A percentile compares a stretch with the other conserved stretches of the same genome.
Conservation (phyloP, 441 rosid genomes). For the Arabidopsis lyrata region DNA sequence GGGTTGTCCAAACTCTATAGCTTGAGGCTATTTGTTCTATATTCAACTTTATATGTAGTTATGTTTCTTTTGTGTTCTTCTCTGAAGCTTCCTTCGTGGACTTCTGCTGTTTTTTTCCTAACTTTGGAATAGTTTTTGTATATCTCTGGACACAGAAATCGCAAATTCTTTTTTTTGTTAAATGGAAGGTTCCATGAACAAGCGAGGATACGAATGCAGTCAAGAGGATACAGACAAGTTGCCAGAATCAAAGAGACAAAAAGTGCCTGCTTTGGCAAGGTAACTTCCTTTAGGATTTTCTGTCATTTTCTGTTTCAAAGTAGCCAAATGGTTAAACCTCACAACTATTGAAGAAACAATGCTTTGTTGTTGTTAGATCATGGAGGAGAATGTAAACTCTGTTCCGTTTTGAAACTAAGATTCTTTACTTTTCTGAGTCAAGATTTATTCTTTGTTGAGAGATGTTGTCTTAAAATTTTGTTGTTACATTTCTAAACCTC, state of each 20-base stretch:
- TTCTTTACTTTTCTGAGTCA: slow-evolving; percentile 16
- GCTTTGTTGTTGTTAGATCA: not conserved
- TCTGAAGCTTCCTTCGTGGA: slow-evolving; percentile 54
- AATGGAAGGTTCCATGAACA: slow-evolving; percentile 78
- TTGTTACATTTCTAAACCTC: not conserved
- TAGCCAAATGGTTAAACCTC: slow-evolving; percentile 14
- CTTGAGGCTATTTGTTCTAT: slow-evolving; percentile 44
- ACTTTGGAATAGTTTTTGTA: slow-evolving; percentile 12
- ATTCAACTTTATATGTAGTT: slow-evolving; percentile 36
- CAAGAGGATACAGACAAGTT: slow-evolving; percentile 59
- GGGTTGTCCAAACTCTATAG: slow-evolving; percentile 43
- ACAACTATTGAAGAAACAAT: slow-evolving; percentile 22
- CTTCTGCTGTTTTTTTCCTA: slow-evolving; percentile 41
- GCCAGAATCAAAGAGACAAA: slow-evolving; percentile 75
- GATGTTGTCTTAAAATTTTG: slow-evolving; percentile 7
- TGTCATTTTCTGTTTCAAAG: slow-evolving; percentile 9
- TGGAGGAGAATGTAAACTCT: slow-evolving; percentile 21
- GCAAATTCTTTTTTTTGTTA: slow-evolving; percentile 45
- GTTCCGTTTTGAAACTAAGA: not conserved
- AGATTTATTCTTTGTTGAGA: slow-evolving; percentile 10
- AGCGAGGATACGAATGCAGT: slow-evolving; percentile 69
- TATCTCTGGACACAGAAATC: slow-evolving; percentile 23
- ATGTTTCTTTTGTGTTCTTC: slow-evolving; percentile 43
- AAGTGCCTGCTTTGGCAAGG: slow-evolving; percentile 91
- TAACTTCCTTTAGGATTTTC: slow-evolving; percentile 42